Percentiles rank a stretch among this genome's conserved stretches.
Conservation (phyloP, 805 yeast species). For the Lipomyces oligophaga region DNA sequence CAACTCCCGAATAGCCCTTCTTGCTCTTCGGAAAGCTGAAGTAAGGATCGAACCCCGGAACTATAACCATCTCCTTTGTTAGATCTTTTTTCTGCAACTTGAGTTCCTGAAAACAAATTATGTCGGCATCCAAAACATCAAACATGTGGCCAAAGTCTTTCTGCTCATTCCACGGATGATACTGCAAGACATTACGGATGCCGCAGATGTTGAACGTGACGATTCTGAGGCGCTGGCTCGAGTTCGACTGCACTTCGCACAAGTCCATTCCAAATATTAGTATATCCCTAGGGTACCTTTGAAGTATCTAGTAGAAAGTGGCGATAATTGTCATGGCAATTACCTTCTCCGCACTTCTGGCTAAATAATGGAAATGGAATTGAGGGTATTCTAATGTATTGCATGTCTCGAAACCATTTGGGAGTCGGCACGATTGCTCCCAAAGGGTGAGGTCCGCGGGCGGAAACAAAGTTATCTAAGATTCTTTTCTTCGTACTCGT, state of each 20-base stretch:
- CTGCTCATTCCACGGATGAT: constrained; percentile 73
- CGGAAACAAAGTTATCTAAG: no score
- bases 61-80: constrained; percentile 46
- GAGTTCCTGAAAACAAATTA: constrained; percentile 83
- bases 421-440: no score
- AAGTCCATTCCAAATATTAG: no score
- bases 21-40: constrained; percentile 62
- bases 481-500: no score
- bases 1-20: constrained; percentile 92
- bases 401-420: no score
- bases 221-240: constrained; percentile 42
- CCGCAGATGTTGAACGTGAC: constrained; percentile 85
- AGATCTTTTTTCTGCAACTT: constrained; percentile 57
- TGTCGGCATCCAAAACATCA: constrained; percentile 58
- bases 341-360: not conserved
- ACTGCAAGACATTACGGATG: constrained; percentile 69
- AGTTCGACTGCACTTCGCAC: no score
- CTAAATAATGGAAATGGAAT: not conserved
- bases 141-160: constrained; percentile 47
- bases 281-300: no score
- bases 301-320: no score
- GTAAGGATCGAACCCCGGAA: constrained; percentile 59
- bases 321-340: not conserved
- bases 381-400: no score
- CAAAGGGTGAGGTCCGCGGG: no score